Evolutionary conservation across 2,329 filamentous ascomycete species (phyloP), one percentile per base, ranked within the genome.

Genomic region (Trichoderma endophyticum): DNA sequence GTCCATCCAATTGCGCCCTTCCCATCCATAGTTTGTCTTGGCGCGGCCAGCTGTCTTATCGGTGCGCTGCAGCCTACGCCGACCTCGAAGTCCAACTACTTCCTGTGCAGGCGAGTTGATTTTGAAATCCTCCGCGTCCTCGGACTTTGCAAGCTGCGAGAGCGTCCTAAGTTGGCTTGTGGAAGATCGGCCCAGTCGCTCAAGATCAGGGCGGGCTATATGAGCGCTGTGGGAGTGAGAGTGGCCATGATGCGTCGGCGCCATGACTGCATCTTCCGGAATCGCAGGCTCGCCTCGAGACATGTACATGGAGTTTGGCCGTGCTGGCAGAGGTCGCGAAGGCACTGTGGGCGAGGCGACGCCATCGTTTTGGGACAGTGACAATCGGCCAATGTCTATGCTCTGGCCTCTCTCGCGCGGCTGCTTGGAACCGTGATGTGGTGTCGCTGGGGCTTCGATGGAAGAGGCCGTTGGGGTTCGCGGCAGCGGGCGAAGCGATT

Each of bases 1-100:
- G 81, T 99, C 96, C 95, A 99, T 99, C 96, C 96, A 99, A 80
- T 95, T 97, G 64, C 93, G 89, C 24, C 91, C 91, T 74, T 93
- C 90, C 91, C 94, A 96, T 63, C 90, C 88, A 75, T 91, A 93
- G 30, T 82, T 85, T 6, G 78, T 80, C 74, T 85, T 84, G 74
- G 86, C 83, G 57, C 85, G 84, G 30, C 82, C 83, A 43, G 83
- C 82, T 21, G 83, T 83, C 75, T 87, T 89, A 74, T 88, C 88
- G 30, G 88, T 87, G 74, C 94, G 88, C 81, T 98, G 96, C 68
- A 99, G 83, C 76, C 90, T 91, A 74, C 95, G 88, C 65, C 97
- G 90, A 24, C 96, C 95, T 75, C 94, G 91, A 56, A 99, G 84
- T 48, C 96, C 96, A 24, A 92, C 90, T 1, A 99, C 96, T 79